Base-by-base conservation (phyloP, 495 filamentous ascomycete species). In the Neurospora sublineolata region DNA sequence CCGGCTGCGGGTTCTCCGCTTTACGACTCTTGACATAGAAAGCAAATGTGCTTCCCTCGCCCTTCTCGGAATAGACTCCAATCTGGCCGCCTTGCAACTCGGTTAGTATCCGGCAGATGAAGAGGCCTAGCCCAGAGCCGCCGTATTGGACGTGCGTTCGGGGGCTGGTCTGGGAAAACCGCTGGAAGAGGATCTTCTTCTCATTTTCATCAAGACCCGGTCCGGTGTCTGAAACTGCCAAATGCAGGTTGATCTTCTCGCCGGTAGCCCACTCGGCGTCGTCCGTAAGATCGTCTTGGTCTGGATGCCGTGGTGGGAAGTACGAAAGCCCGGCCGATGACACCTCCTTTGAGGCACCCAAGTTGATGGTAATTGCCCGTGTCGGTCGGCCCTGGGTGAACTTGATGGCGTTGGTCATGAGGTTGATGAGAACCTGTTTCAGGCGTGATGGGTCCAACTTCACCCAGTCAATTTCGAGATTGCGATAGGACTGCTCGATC, bases 31-130 rank as follows among this genome's bases (percentile, higher is more conserved):
- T 83, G 72, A 87, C 78, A 77, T 93, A 94, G 78, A 97, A 97
- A 16, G 90, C 91, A 80, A 97, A 97, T 0, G 91, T 94, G 77
- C 90, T 93, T 20, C 93, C 93, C 46, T 88, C 79, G 9, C 89
- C 91, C 69, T 89, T 83, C 74, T 88, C 84, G 3, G 91, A 92
- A 20, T 87, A 84, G 1, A 95, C 92, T 2, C 92, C 92, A 71
- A 96, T 94, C 72, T 93, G 91, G 7, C 93, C 93, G 27, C 92
- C 92, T 81, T 94, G 92, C 14, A 95, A 77, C 74, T 94, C 92
- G 23, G 90, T 92, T 9, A 97, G 82, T 70, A 90, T 88, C 42
- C 91, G 83, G 37, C 89, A 92, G 70, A 96, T 94, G 80, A 94
- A 96, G 5, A 97, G 83, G 0, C 93, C 93, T 3, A 97, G 84